Evolutionary conservation across 192 early-diverging fungal species (phyloP), one percentile per base, ranked within the genome.

Genomic region (Umbelopsis vinacea): DNA sequence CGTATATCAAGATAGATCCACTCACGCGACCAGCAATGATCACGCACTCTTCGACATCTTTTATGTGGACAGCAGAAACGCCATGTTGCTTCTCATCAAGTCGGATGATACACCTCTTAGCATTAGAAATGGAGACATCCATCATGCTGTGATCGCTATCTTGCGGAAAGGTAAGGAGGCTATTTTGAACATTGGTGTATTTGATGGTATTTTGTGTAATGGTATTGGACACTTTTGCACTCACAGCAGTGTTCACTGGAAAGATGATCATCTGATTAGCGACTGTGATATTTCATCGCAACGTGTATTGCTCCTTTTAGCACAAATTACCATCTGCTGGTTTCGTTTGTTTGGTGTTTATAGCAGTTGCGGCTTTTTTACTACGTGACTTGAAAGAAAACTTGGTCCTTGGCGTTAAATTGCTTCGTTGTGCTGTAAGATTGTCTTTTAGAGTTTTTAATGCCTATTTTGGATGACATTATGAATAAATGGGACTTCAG

Each of bases 1-100:
- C 84, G 70, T 94, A 85, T 14, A 93, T 74, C 15, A 95, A 81
- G 21, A 92, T 83, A 21, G 93, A 92, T 23, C 94, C 94, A 48
- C 80, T 77, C 19, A 96, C 85, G 11, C 87, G 83, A 2, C 87
- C 87, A 54, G 86, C 80, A 7, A 94, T 77, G 23, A 97, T 76
- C 9, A 97, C 45, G 29, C 89, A 90, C 53, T 84, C 76, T 15
- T 82, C 70, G n/a, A 95, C 63, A 55, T 90, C 83, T 69, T 89
- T 88, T 75, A 92, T 89, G 75, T 97, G 92, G 33, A 97, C 75
- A 2, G 94, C 93, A 5, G 89, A 87, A 15, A 95, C 45, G 7
- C 78, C 71, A 3, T 78, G 69, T 63, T 74, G 73, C 5, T 78
- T 68, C 9, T 78, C 78, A 2, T 88, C 82, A 43, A 96, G 76